These are phyloP conservation scores for Ganoderma leucocontextum DNA, from an alignment of 1,284 basidiomycete genomes.

Conservation along the genomic window DNA sequence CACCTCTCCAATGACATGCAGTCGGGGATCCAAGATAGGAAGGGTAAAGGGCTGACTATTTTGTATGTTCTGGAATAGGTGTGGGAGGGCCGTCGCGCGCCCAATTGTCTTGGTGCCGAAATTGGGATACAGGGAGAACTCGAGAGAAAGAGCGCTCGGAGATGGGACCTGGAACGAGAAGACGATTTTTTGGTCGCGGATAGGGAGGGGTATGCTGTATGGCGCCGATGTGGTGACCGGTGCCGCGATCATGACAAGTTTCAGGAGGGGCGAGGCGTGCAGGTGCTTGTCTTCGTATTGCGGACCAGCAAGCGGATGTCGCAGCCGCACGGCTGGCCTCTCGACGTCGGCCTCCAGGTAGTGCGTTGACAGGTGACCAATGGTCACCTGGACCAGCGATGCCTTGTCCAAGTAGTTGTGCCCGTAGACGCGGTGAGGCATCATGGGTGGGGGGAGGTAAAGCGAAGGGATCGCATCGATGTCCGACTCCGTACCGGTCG, in stretches of 20 bases:
- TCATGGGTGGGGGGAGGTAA: slow-evolving; percentile 96
- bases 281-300: slow-evolving; percentile 67
- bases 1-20: slow-evolving; percentile 96
- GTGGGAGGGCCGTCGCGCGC: slow-evolving; percentile 88
- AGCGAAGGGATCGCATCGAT: slow-evolving; percentile 94
- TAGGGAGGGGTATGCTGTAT: slow-evolving; percentile 88
- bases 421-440: slow-evolving; percentile 92
- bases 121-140: slow-evolving; percentile 97
- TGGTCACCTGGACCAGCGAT: slow-evolving; percentile 87
- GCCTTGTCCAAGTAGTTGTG: slow-evolving; percentile 93
- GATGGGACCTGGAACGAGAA: slow-evolving; percentile 90
- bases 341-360: slow-evolving; percentile 36
- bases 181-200: slow-evolving; percentile 81
- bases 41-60: slow-evolving; percentile 70
- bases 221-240: slow-evolving; percentile 87
- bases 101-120: slow-evolving; percentile 99
- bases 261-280: slow-evolving; percentile 84
- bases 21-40: slow-evolving; percentile 91
- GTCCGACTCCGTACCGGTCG: slow-evolving; percentile 66
- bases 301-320: slow-evolving; percentile 73
- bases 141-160: slow-evolving; percentile 81
- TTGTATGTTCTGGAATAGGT: slow-evolving; percentile 69
- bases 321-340: slow-evolving; percentile 64
- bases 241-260: slow-evolving; percentile 91
- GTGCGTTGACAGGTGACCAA: slow-evolving; percentile 70